These are phyloP conservation scores for Mucor plumbeus DNA, from an alignment of 371 early-diverging fungal genomes.

Conservation along the genomic window DNA sequence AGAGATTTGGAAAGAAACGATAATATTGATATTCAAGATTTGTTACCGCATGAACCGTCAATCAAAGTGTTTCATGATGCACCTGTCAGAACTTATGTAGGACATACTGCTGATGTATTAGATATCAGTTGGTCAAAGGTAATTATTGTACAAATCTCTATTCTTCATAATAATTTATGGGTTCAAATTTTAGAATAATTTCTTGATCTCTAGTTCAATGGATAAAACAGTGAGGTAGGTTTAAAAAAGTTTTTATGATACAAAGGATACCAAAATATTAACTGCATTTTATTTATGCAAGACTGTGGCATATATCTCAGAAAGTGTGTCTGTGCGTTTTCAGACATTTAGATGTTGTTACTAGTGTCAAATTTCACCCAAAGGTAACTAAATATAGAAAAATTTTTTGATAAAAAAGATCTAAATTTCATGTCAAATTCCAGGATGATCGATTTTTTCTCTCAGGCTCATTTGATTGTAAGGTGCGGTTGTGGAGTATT, in stretches of 20 bases:
- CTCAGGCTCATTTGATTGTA: constrained; percentile 82
- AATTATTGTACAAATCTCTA: not conserved
- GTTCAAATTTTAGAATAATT: constrained; percentile 58
- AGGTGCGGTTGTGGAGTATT: constrained; percentile 84
- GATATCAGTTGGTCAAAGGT: constrained; percentile 87
- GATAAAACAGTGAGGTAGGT: constrained; percentile 79
- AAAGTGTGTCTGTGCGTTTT: constrained; percentile 80
- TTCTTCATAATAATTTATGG: not conserved
- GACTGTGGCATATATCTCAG: constrained; percentile 83
- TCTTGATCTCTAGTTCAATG: constrained; percentile 82
- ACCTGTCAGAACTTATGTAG: constrained; percentile 70
- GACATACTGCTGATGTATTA: constrained; percentile 75
- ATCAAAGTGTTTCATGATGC: constrained; percentile 65
- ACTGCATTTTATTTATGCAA: constrained; percentile 19
- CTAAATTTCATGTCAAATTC: not conserved
- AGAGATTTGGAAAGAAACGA: constrained; percentile 31
- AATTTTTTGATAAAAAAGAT: not conserved
- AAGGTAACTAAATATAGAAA: constrained; percentile 32
- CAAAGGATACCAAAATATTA: too few species aligned
- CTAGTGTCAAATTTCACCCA: constrained; percentile 85
- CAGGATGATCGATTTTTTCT: constrained; percentile 81
- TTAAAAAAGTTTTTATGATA: not conserved
- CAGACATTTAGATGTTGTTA: constrained; percentile 78
- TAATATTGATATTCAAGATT: constrained; percentile 35
- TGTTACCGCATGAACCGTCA: constrained; percentile 26